A percentile compares a stretch with the other conserved stretches of the same genome.
These are phyloP conservation scores for Daldinia eschscholtzii DNA, from an alignment of 2,329 filamentous ascomycete genomes.

Conservation along the genomic window DNA sequence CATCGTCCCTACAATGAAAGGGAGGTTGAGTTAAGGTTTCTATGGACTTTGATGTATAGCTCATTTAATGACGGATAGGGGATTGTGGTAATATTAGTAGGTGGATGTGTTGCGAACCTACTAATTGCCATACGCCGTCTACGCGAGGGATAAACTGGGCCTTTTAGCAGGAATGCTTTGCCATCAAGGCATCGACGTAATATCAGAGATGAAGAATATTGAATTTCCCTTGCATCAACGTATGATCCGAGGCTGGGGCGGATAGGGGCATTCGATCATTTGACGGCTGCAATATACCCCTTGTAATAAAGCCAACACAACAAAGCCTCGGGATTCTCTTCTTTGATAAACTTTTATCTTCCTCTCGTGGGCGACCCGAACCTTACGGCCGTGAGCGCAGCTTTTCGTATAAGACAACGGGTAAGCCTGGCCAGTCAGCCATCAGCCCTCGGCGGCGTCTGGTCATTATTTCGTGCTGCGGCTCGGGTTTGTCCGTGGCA, in stretches of 20 bases:
- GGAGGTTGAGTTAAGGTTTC: constrained; percentile 37
- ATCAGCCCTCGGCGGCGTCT: constrained; percentile 17
- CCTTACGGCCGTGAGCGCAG: constrained; percentile 36
- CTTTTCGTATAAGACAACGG: constrained; percentile 20
- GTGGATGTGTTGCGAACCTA: constrained; percentile 12
- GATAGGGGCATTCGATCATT: background rate
- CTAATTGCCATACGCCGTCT: constrained; percentile 6
- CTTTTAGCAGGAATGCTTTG: constrained; percentile 1
- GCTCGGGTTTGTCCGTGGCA: constrained; percentile 15
- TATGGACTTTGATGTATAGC: constrained; percentile 21
- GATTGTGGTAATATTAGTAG: constrained; percentile 19
- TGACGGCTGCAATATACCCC: background rate
- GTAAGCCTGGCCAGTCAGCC: constrained; percentile 25
- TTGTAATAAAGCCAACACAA: constrained; percentile 3
- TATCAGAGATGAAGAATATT: constrained; percentile 16
- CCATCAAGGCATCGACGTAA: background rate
- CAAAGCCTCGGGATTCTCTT: background rate
- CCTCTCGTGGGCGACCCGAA: background rate
- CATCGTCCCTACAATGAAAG: constrained; percentile 2
- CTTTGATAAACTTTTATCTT: constrained; percentile 2
- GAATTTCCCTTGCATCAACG: constrained; percentile 24
- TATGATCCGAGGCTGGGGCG: constrained; percentile 1
- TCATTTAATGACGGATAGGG: constrained; percentile 12
- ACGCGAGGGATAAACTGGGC: background rate
- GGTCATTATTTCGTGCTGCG: constrained; percentile 26